phyloP scores from a whole-genome alignment of 208 protist genomes.

The Zelonia costaricensis region DNA sequence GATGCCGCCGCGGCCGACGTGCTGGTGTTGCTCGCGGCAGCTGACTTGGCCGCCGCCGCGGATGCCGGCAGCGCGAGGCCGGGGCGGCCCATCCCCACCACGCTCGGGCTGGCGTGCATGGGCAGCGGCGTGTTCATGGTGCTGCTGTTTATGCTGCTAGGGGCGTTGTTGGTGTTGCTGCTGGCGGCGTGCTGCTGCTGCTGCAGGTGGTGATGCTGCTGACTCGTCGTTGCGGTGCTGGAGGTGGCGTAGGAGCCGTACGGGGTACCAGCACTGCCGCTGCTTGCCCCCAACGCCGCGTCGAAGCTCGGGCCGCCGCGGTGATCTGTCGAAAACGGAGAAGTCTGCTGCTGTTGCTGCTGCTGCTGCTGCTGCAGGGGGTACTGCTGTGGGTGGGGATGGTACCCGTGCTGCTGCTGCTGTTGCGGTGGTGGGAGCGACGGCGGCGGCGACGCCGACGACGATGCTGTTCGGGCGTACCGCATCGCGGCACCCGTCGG shows the following conservation, averaged over 20 bases:
- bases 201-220: neutral
- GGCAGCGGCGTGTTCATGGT: neutral
- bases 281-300: no score
- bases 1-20: neutral
- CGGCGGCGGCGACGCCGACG: no score
- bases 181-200: no score
- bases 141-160: no score
- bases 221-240: no score
- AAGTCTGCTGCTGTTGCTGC: neutral
- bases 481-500: no score
- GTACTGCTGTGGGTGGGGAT: neutral
- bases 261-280: neutral
- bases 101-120: neutral
- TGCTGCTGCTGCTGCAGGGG: conserved; percentile 14
- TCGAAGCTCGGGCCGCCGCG: no score
- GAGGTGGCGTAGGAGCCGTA: neutral
- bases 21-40: neutral
- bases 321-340: no score
- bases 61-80: neutral
- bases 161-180: neutral
- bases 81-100: neutral
- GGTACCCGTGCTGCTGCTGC: neutral
- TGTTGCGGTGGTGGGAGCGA: no score
- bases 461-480: no score
- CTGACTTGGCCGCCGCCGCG: neutral